A percentile compares a stretch with the other conserved stretches of the same genome.
phyloP scores from a whole-genome alignment of 192 early-diverging fungal genomes.

The Mortierella claussenii region DNA sequence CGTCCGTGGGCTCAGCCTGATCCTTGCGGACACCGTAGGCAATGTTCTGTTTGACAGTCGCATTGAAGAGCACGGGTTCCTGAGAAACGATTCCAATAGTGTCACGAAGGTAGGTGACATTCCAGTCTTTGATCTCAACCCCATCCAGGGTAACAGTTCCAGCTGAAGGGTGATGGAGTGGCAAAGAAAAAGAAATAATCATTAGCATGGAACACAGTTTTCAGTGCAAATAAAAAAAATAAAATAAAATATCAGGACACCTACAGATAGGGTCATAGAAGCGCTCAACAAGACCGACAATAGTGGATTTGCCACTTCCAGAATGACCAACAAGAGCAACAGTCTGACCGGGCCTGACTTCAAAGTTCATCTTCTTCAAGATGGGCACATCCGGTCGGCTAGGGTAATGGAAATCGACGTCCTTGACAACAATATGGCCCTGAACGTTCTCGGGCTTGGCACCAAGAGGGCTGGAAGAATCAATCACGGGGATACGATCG shows the following conservation, averaged over 20 bases:
- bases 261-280: conserved; percentile 80
- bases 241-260: conserved; percentile 52
- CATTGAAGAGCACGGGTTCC: conserved; percentile 92
- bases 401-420: conserved; percentile 88
- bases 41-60: conserved; percentile 85
- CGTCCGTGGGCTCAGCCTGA: conserved; percentile 61
- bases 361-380: conserved; percentile 76
- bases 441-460: conserved; percentile 64
- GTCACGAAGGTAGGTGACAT: conserved; percentile 86
- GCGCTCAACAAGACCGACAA: conserved; percentile 77
- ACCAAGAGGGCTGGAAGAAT: conserved; percentile 63
- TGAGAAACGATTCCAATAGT: conserved; percentile 93
- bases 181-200: conserved; percentile 63
- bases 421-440: conserved; percentile 76
- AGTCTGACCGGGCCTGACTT: conserved; percentile 79
- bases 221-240: too few relatives aligned
- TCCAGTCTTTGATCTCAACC: conserved; percentile 77
- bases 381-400: conserved; percentile 82
- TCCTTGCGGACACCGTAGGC: conserved; percentile 64
- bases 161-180: conserved; percentile 43
- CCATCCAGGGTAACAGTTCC: conserved; percentile 82
- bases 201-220: too few relatives aligned
- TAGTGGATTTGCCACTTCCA: conserved; percentile 84
- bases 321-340: conserved; percentile 92
- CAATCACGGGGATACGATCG: conserved; percentile 84